Conservation (phyloP, 2,329 filamentous ascomycete species). For the Xylaria sp. region DNA sequence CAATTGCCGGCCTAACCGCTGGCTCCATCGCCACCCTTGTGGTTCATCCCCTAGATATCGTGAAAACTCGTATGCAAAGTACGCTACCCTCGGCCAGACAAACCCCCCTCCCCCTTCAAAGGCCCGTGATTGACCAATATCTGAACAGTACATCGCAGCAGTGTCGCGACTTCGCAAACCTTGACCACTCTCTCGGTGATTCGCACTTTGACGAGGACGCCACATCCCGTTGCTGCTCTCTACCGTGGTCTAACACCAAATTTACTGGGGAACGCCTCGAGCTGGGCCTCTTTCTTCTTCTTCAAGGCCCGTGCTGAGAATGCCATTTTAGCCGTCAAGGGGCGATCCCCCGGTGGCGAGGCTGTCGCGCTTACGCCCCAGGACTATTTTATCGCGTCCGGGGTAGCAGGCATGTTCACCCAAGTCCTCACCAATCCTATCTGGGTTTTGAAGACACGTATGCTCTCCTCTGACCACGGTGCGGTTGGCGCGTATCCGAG, state of each 20-base stretch:
- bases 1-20: slow-evolving; percentile 86
- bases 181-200: slow-evolving; percentile 60
- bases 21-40: slow-evolving; percentile 84
- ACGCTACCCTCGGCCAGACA: slow-evolving; percentile 36
- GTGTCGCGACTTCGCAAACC: slow-evolving; percentile 44
- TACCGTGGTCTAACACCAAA: slow-evolving; percentile 93
- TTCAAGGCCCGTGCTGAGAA: slow-evolving; percentile 65
- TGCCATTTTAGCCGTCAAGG: slow-evolving; percentile 46
- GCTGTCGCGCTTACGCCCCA: slow-evolving; percentile 55
- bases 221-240: slow-evolving; percentile 69
- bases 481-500: slow-evolving; percentile 80
- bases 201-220: slow-evolving; percentile 53
- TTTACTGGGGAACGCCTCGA: slow-evolving; percentile 84
- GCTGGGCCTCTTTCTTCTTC: slow-evolving; percentile 93
- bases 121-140: slow-evolving; percentile 20
- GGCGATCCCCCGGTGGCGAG: slow-evolving; percentile 10
- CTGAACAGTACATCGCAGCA: slow-evolving; percentile 54
- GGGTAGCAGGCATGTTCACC: slow-evolving; percentile 72
- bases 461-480: slow-evolving; percentile 82
- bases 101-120: no score
- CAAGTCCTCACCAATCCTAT: slow-evolving; percentile 90
- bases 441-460: slow-evolving; percentile 98
- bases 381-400: slow-evolving; percentile 84
- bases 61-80: slow-evolving; percentile 96
- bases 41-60: slow-evolving; percentile 90